Evolutionary conservation across 768 basidiomycete genomes (phyloP).

Genomic region (Hericium rajendrae): DNA sequence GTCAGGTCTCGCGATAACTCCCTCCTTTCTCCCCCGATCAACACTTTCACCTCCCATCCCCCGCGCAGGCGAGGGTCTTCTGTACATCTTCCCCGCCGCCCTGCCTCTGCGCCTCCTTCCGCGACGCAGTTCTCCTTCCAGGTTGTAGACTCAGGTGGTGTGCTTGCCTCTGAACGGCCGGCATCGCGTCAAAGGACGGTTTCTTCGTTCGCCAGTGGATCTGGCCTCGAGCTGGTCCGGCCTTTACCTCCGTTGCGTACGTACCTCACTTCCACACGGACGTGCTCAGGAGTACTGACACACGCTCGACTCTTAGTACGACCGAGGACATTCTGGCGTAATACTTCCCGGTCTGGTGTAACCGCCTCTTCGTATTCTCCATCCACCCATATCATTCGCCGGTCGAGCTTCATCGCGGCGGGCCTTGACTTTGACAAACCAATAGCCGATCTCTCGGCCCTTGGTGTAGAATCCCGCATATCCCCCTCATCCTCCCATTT

Average conservation of each 20-base stretch:
- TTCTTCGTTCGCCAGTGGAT: not conserved
- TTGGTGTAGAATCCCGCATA: slow-evolving; percentile 23
- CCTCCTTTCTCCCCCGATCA: not conserved
- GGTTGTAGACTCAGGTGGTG: not conserved
- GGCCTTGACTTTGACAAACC: slow-evolving; percentile 62
- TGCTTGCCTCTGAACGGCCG: not conserved
- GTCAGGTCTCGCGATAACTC: not conserved
- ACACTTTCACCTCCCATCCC: not conserved
- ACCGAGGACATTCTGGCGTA: slow-evolving; percentile 78
- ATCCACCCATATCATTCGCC: slow-evolving; percentile 61
- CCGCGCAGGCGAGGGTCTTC: not conserved
- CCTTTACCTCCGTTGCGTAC: slow-evolving; percentile 60
- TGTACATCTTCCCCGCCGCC: not conserved
- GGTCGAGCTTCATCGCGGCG: slow-evolving; percentile 72
- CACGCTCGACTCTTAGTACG: slow-evolving; percentile 38
- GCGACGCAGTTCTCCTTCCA: not conserved
- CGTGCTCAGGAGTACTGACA: not conserved
- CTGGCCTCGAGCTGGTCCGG: slow-evolving; percentile 33
- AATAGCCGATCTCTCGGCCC: slow-evolving; percentile 25
- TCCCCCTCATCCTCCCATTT: slow-evolving; percentile 15
- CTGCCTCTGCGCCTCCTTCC: not conserved
- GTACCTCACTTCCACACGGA: slow-evolving; percentile 18
- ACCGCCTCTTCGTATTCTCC: slow-evolving; percentile 65
- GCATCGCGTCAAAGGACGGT: not conserved
- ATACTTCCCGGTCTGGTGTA: slow-evolving; percentile 62